These are phyloP conservation scores for Stagonosporopsis vannaccii DNA, from an alignment of 2,329 filamentous ascomycete genomes.

Conservation along the genomic window DNA sequence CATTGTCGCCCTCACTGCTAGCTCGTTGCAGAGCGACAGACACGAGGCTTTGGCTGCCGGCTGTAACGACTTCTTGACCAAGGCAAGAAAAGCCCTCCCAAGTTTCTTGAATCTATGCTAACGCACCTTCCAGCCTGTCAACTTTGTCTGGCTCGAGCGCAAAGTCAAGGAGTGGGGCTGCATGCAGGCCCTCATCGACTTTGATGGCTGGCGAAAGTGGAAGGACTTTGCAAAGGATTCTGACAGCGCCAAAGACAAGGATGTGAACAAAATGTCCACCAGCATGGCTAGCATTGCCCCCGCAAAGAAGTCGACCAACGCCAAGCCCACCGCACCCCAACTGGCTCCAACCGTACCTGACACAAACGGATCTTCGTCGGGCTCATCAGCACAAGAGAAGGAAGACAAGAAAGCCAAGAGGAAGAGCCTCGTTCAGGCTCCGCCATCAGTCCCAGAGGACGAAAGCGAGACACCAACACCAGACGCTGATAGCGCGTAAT, in stretches of 20 bases:
- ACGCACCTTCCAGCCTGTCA: conserved; percentile 74
- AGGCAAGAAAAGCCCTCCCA: conserved; percentile 65
- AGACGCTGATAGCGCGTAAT: conserved; percentile 18
- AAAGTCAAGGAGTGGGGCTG: conserved; percentile 99
- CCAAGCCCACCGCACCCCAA: conserved; percentile 22
- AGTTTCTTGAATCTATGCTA: conserved; percentile 17
- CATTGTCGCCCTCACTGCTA: conserved; percentile 95
- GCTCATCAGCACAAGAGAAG: conserved; percentile 19
- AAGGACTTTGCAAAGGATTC: conserved; percentile 71
- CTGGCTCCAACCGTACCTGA: conserved; percentile 26
- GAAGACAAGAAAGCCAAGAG: conserved; percentile 45
- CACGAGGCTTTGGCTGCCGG: conserved; percentile 94
- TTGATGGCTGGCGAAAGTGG: conserved; percentile 97
- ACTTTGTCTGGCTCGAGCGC: conserved; percentile 94
- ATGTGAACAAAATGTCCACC: conserved; percentile 44
- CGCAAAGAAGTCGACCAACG: conserved; percentile 27
- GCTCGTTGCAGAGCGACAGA: conserved; percentile 90
- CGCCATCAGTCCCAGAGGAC: conserved; percentile 35
- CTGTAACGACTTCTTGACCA: conserved; percentile 98
- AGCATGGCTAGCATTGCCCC: conserved; percentile 44
- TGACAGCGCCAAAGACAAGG: conserved; percentile 46
- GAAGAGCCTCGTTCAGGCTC: conserved; percentile 39
- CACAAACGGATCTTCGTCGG: conserved; percentile 29
- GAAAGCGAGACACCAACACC: conserved; percentile 35
- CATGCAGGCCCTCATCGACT: conserved; percentile 99